Conservation (phyloP, 805 yeast species). For the Ogataea pini region DNA sequence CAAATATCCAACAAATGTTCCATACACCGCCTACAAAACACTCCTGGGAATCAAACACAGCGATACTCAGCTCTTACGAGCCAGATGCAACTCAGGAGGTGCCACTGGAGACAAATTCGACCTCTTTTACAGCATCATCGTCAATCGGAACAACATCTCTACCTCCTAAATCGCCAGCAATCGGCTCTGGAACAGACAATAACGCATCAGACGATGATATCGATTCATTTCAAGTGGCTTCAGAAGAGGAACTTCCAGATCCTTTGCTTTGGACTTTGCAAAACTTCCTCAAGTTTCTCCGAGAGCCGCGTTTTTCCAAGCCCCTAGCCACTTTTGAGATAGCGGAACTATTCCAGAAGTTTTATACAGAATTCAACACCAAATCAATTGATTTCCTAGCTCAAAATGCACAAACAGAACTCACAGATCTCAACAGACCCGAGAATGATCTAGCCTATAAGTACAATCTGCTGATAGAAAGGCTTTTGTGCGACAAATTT, state of each 20-base stretch:
- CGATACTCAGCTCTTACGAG: constrained; percentile 29
- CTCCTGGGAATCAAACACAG: constrained; percentile 30
- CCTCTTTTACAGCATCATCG: background rate
- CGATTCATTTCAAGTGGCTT: background rate
- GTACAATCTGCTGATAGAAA: constrained; percentile 34
- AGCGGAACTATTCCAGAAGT: constrained; percentile 37
- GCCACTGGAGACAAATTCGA: background rate
- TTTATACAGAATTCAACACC: constrained; percentile 32
- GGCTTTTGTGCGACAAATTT: constrained; percentile 36
- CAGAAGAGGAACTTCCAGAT: constrained; percentile 30
- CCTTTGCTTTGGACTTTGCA: constrained; percentile 28
- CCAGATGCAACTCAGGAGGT: constrained; percentile 1
- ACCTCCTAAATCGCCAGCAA: background rate
- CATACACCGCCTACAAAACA: constrained; percentile 38
- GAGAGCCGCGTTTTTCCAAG: constrained; percentile 38
- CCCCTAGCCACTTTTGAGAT: constrained; percentile 38
- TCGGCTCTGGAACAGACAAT: background rate
- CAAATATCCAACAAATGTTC: constrained; percentile 24
- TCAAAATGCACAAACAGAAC: constrained; percentile 24
- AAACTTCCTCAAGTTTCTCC: constrained; percentile 32
- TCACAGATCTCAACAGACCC: constrained; percentile 25
- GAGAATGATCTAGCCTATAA: constrained; percentile 21
- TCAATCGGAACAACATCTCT: background rate
- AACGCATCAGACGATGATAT: background rate
- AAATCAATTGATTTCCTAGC: constrained; percentile 23